Base-by-base conservation (phyloP, 2,329 filamentous ascomycete genomes). In the Cladophialophora chaetospira region DNA sequence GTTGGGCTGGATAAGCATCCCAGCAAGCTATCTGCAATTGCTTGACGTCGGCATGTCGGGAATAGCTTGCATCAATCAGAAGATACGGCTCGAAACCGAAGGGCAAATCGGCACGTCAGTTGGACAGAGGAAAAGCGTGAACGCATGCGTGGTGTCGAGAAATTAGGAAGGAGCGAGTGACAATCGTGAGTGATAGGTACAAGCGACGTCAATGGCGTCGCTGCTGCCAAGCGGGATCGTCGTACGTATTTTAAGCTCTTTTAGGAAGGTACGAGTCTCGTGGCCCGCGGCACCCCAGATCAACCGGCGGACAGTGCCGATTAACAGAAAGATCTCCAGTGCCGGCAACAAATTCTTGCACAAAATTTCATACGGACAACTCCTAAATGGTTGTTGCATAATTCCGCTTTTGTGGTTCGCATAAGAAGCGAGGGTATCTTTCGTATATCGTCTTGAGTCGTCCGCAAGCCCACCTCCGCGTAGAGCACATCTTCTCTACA, bases 1-100 rank as follows among this genome's bases (percentile, higher is more conserved):
- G n/a, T 19, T 17, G 54, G 54, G 29, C 28, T 28, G 47, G 54
- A 57, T 57, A 57, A 57, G 54, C 47, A 47, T 33, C 48, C 48
- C 25, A 15, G 25, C 23, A 21, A 25, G n/a, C n/a, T 33, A 31
- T 21, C 21, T 51, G 47, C 19, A 15, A 31, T 35, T 45, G 21
- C 26, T 43, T 52, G 26, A 28, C 29, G n/a, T 50, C 25, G 47
- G 31, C 2, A 35, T 15, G 31, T 9, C 23, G n/a, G n/a, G n/a
- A 23, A 25, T 13, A 25, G 42, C 33, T 50, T 26, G 53, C 29
- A 28, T 50, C 53, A 40, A 47, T 52, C 54, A 57, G 17, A 17
- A 38, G 15, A 29, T 17, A 38, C 21, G 40, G 19, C 28, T 53
- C 38, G 28, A 45, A 19, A 5, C 13, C 50, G 23, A 23, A 19